Percentiles rank a stretch among this genome's conserved stretches.
Conservation (phyloP, 768 basidiomycete species). For the Mrakia gelida region DNA sequence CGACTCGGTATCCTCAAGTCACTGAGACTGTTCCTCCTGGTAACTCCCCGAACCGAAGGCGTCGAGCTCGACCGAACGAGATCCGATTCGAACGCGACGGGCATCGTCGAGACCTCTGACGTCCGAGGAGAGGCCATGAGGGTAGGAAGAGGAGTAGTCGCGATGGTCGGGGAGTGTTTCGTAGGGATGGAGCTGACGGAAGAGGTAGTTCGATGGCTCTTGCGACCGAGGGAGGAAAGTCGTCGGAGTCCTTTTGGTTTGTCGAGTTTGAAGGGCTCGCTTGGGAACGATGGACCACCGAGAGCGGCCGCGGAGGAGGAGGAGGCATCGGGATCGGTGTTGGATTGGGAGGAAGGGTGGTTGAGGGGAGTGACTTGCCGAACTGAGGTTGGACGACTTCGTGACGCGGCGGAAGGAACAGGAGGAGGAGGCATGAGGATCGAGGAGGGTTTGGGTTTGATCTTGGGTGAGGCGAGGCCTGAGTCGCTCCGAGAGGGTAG, state of each 20-base stretch:
- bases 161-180: neutral
- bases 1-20: slow-evolving; percentile 39
- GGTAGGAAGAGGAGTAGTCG: neutral
- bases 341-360: neutral
- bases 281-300: neutral
- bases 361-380: neutral
- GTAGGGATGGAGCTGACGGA: slow-evolving; percentile 32
- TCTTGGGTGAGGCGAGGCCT: neutral
- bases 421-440: slow-evolving; percentile 25
- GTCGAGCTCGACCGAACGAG: slow-evolving; percentile 4
- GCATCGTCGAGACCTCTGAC: neutral
- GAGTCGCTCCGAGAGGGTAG: slow-evolving; percentile 22
- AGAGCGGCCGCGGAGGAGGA: neutral
- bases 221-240: slow-evolving; percentile 15
- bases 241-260: neutral
- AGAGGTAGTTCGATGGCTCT: slow-evolving; percentile 18
- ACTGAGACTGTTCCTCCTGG: slow-evolving; percentile 39
- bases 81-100: neutral
- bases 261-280: neutral
- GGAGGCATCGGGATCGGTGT: neutral
- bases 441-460: slow-evolving; percentile 17
- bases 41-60: slow-evolving; percentile 10
- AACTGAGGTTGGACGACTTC: neutral
- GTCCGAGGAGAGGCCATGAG: neutral
- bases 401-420: neutral